phyloP scores from a whole-genome alignment of 192 early-diverging fungal species.

The Paraglomus occultum region DNA sequence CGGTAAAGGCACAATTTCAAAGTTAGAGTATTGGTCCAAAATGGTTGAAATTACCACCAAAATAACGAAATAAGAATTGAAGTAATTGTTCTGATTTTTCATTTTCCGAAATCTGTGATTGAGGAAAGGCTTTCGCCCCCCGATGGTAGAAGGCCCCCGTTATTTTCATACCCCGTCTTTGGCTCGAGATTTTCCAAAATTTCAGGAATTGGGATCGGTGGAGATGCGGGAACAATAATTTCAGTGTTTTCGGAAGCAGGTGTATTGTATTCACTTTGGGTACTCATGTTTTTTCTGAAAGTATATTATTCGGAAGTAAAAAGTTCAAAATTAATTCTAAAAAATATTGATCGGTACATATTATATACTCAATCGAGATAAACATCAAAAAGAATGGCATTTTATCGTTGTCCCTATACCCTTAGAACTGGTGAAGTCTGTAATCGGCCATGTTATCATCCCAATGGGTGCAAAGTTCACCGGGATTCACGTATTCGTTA shows the following conservation, averaged over 20 bases:
- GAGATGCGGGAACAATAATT: too few relatives aligned
- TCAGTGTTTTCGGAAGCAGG: too few relatives aligned
- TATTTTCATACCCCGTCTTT: constrained; percentile 5
- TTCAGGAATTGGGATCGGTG: neutral
- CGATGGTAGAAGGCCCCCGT: neutral
- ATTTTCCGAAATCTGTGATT: constrained; percentile 17
- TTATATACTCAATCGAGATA: too few relatives aligned
- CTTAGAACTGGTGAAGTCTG: constrained; percentile 8
- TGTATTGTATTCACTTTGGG: too few relatives aligned
- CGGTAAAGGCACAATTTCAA: too few relatives aligned
- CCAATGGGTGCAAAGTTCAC: constrained; percentile 9
- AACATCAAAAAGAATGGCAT: neutral
- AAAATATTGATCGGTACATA: too few relatives aligned
- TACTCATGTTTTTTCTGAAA: too few relatives aligned
- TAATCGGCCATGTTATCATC: constrained; percentile 6
- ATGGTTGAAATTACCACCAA: constrained; percentile 12
- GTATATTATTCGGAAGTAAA: too few relatives aligned
- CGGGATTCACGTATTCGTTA: constrained; percentile 7
- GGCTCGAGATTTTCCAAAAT: constrained; percentile 16
- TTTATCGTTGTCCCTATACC: constrained; percentile 1
- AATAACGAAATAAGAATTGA: constrained; percentile 10
- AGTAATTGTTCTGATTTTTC: constrained; percentile 17
- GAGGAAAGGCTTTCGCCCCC: constrained; percentile 2
- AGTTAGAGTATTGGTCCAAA: too few relatives aligned
- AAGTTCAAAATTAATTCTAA: too few relatives aligned